Conservation (phyloP, 208 protist genomes). For the Acanthamoeba healyi region DNA sequence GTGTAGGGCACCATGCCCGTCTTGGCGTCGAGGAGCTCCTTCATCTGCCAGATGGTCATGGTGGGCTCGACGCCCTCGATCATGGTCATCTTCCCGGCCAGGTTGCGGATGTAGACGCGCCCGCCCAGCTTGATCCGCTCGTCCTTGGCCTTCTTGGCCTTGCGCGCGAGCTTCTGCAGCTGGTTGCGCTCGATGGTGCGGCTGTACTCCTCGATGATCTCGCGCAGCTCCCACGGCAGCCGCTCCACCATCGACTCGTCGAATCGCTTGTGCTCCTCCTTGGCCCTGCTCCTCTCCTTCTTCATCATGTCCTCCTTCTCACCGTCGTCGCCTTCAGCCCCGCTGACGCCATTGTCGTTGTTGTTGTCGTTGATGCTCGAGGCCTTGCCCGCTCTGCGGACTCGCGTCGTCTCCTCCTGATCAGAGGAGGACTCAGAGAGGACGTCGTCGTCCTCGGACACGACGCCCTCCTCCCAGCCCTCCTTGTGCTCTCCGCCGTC, state of each 20-base stretch:
- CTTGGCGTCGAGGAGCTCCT: conserved; percentile 52
- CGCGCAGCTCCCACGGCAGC: conserved; percentile 48
- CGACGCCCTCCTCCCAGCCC: conserved; percentile 19
- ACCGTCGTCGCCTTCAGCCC: too few relatives aligned
- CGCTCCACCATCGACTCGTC: conserved; percentile 24
- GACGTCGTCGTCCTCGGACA: conserved; percentile 26
- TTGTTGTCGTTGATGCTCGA: too few relatives aligned
- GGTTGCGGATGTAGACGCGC: conserved; percentile 37
- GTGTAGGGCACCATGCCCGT: conserved; percentile 68
- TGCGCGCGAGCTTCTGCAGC: not conserved
- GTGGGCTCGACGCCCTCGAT: conserved; percentile 69
- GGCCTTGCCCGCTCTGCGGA: not conserved
- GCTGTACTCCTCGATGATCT: conserved; percentile 69
- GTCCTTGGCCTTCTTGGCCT: conserved; percentile 43
- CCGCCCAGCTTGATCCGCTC: conserved; percentile 14
- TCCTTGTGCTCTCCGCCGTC: not conserved
- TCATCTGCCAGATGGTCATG: conserved; percentile 70
- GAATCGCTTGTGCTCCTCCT: conserved; percentile 40
- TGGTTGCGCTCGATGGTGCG: conserved; percentile 42
- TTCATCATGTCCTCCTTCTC: not conserved
- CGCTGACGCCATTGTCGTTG: too few relatives aligned
- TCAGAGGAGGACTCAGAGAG: not conserved
- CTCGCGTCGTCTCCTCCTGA: too few relatives aligned
- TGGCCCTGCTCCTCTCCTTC: not conserved
- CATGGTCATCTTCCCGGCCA: conserved; percentile 62